These are phyloP conservation scores for Eutrema salsugineum DNA, from an alignment of 441 rosid genomes.

Conservation along the genomic window DNA sequence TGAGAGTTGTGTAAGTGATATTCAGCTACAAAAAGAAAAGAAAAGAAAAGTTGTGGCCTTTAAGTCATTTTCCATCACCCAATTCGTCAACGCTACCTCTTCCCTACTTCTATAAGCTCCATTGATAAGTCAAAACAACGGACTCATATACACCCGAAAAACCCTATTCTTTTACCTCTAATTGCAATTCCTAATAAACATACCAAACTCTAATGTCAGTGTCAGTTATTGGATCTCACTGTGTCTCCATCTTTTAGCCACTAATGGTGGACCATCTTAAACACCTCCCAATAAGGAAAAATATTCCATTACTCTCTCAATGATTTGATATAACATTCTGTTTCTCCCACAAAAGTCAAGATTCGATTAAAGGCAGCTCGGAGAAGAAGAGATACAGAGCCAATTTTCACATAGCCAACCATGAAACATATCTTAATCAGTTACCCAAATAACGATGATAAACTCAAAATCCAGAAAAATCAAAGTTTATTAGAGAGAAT, in stretches of 20 bases:
- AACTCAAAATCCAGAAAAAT: not conserved
- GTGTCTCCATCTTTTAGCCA: conserved; percentile 22
- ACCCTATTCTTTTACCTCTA: conserved; percentile 11
- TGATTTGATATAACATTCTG: conserved; percentile 27
- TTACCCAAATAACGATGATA: not conserved
- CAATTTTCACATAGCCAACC: not conserved
- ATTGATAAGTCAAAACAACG: conserved; percentile 11
- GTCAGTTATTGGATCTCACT: conserved; percentile 34
- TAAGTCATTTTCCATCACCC: conserved; percentile 22
- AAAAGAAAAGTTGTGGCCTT: not conserved
- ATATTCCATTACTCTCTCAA: not conserved
- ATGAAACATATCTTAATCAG: not conserved
- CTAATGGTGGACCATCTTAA: conserved; percentile 37
- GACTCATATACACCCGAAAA: conserved; percentile 20
- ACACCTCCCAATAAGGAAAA: conserved; percentile 15
- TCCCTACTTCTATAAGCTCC: conserved; percentile 26
- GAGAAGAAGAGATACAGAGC: not conserved
- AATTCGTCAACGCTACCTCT: conserved; percentile 27
- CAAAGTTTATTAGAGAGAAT: not conserved
- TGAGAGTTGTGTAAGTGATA: conserved; percentile 5
- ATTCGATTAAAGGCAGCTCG: conserved; percentile 3
- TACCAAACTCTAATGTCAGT: conserved; percentile 22
- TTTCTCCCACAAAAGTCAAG: conserved; percentile 6
- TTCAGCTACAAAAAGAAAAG: not conserved
- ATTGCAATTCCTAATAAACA: not conserved